Base-by-base conservation (phyloP, 2,329 filamentous ascomycete species). In the Phoma sp. region DNA sequence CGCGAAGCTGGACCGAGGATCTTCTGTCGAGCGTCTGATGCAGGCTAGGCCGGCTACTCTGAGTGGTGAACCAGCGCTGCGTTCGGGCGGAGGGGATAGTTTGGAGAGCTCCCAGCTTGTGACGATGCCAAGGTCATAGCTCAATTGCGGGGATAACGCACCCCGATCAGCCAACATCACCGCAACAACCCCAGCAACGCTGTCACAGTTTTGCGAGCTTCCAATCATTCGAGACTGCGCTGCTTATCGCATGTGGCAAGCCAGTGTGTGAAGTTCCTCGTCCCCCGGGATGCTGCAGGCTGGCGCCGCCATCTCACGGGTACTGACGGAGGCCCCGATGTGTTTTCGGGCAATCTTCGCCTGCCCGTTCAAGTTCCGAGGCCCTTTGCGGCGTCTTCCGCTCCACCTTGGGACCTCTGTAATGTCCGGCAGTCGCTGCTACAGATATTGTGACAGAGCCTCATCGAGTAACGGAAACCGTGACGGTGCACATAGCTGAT, bases 1-100 rank as follows among this genome's bases (percentile, higher is more conserved):
- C 47, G 48, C 64, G 54, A 60, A 45, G 42, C 44, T 68, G 67
- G 57, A 51, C 71, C 71, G 69, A 72, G 71, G 71, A 70, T 70
- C 65, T 60, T 57, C 61, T 69, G 65, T 65, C 53, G 59, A 52
- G 37, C 46, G 52, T 59, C 55, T 54, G 56, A 57, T 61, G 52
- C 51, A 67, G 64, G 62, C 66, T 71, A 68, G 67, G 53, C 61
- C 65, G 61, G 59, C 59, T 54, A 60, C 57, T 55, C 55, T 67
- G 65, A 68, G 62, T 70, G 68, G 65, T 64, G 59, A 62, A 62
- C 53, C 54, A 58, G 30, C 48, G 52, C 47, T 59, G 57, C 61
- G 60, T 54, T 63, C 66, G 64, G 69, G 61, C 63, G 64, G 60
- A 67, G 59, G 62, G 69, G 55, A 39, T 50, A 30, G 32, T 45